Conservation (phyloP, 495 filamentous ascomycete species). For the Annulohypoxylon maeteangense region DNA sequence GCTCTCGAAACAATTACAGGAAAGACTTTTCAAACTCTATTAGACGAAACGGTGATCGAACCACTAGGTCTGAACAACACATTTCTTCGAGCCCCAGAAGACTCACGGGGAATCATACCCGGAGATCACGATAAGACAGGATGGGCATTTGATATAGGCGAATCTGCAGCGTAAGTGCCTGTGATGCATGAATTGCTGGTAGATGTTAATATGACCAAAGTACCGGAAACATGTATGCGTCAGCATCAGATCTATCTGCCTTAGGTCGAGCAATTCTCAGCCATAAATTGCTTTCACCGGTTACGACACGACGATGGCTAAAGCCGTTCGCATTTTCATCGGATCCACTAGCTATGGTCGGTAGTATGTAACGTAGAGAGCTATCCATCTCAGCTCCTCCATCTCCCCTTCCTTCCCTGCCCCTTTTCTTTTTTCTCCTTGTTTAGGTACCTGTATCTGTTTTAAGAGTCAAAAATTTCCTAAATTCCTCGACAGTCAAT, state of each 20-base stretch:
- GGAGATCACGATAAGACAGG: constrained; percentile 44
- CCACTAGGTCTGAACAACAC: constrained; percentile 60
- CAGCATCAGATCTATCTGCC: constrained; percentile 59
- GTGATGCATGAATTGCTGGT: not conserved
- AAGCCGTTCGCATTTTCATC: constrained; percentile 66
- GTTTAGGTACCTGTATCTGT: no score
- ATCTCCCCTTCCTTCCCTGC: not conserved
- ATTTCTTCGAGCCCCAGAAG: constrained; percentile 47
- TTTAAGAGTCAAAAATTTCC: not conserved
- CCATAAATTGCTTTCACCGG: constrained; percentile 59
- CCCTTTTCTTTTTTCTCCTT: not conserved
- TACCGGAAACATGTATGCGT: constrained; percentile 68
- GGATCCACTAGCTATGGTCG: constrained; percentile 56
- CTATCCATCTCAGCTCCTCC: not conserved
- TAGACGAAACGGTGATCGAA: constrained; percentile 53
- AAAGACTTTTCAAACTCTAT: constrained; percentile 49
- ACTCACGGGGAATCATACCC: constrained; percentile 51
- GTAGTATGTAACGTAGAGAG: constrained; percentile 40
- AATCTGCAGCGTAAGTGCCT: constrained; percentile 51
- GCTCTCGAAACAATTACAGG: constrained; percentile 56
- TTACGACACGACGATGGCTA: constrained; percentile 65
- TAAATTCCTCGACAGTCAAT: not conserved
- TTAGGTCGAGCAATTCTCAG: constrained; percentile 66
- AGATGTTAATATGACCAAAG: constrained; percentile 43
- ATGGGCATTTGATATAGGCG: constrained; percentile 52